Conservation (phyloP, 2,329 filamentous ascomycete genomes). For the Talaromyces sp. region DNA sequence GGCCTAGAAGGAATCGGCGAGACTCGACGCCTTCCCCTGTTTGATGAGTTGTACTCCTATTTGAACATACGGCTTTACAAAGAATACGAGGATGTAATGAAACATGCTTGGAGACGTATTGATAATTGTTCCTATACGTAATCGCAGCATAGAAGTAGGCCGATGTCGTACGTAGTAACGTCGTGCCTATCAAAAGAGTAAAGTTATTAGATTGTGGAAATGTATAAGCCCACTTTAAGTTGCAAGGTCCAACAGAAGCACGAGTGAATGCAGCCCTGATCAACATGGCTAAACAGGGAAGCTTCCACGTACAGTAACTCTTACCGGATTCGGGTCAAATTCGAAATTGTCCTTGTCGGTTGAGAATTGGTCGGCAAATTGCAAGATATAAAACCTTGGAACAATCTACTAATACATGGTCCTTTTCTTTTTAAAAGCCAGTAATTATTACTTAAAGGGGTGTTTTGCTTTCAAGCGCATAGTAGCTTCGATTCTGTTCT, state of each 20-base stretch:
- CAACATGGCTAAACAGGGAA: not conserved
- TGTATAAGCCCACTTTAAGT: not conserved
- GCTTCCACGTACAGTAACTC: constrained; percentile 16
- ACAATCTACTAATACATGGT: too few relatives aligned
- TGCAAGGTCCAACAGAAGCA: not conserved
- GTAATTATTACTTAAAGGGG: not conserved
- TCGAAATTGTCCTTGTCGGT: not conserved
- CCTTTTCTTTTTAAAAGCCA: too few relatives aligned
- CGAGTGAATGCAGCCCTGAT: not conserved
- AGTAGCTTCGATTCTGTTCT: constrained; percentile 3
- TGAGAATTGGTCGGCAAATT: not conserved
- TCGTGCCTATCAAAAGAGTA: not conserved
- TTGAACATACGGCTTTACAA: not conserved
- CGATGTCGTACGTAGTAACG: not conserved
- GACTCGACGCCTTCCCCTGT: constrained; percentile 1
- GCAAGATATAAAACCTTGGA: not conserved
- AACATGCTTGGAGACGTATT: not conserved
- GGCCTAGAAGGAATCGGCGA: not conserved
- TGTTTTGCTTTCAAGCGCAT: not conserved
- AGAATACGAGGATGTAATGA: not conserved
- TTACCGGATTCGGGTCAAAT: constrained; percentile 14
- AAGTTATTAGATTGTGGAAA: not conserved
- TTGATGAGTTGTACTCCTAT: not conserved
- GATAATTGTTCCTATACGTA: not conserved
- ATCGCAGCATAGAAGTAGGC: not conserved